Evolutionary conservation across 768 basidiomycete species (phyloP), one percentile per base, ranked within the genome.

Genomic region (Fibroporia radiculosa): DNA sequence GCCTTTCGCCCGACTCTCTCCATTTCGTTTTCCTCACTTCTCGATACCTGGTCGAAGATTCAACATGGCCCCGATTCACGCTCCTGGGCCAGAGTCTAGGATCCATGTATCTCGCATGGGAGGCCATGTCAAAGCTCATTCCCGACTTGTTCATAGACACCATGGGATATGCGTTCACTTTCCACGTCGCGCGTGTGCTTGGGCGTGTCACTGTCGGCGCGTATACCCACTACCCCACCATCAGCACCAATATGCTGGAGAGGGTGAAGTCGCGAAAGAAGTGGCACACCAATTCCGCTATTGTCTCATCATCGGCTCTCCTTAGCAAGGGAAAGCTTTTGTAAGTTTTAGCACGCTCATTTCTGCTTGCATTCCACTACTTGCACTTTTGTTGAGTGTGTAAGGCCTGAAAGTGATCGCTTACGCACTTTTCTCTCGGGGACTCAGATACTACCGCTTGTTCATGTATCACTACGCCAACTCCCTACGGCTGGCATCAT

Each of bases 141-240:
- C 93, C 93, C 1, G 91, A 98, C 63, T 67, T 95, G 1, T 99
- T 81, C 65, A 85, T 53, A 96, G 95, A 99, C 60, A 91, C 93
- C 0, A 98, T 98, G 93, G 96, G 96, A 23, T 96, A 93, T 55
- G 92, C 93, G 0, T 97, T 97, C 59, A 90, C 91, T 1, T 92
- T 89, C 62, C 90, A 84, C 14, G 66, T 86, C 24, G 81, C 93
- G 6, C 65, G 75, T 0, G 63, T 78, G 41, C 56, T 95, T 1
- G 73, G 77, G 13, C 59, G 69, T 13, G 72, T 90, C 31, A 82
- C 87, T 2, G 73, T 95, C 19, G 92, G 86, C 7, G 86, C 92
- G 23, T 99, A 98, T 55, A 79, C 92, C 8, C 96, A 99, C 62
- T 99, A 96, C 58, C 96, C 96, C 1, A 96, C 89, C 6, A 95